Conservation (phyloP, 1,284 basidiomycete genomes). For the Sphagnurus paluster region DNA sequence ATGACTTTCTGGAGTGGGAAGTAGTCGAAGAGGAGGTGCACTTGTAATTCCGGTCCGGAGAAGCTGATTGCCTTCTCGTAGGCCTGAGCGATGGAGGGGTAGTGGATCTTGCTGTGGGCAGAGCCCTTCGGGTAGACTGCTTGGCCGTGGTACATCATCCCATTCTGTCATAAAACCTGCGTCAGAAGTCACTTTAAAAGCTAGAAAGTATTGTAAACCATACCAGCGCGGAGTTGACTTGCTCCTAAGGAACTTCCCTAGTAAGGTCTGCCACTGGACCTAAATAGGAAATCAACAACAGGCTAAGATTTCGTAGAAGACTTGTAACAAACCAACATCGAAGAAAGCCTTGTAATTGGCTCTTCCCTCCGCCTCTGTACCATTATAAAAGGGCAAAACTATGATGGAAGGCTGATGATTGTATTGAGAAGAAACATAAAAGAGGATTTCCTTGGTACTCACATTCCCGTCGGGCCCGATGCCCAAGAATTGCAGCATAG, state of each 20-base stretch:
- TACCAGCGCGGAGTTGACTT: constrained; percentile 38
- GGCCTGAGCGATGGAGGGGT: constrained; percentile 24
- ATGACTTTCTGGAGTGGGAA: constrained; percentile 39
- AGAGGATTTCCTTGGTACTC: too few species aligned
- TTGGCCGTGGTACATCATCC: constrained; percentile 26
- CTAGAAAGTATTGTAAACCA: neutral
- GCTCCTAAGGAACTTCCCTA: constrained; percentile 46
- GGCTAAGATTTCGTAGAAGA: neutral
- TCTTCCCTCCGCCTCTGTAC: constrained; percentile 18
- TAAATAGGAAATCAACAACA: too few species aligned
- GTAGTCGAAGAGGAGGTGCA: constrained; percentile 41
- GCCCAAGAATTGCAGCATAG: constrained; percentile 32
- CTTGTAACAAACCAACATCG: constrained; percentile 9
- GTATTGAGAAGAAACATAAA: neutral
- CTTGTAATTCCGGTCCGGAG: constrained; percentile 22
- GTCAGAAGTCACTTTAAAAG: neutral
- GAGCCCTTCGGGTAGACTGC: constrained; percentile 35
- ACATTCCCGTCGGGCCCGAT: constrained; percentile 30
- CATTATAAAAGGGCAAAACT: constrained; percentile 15
- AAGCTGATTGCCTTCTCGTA: constrained; percentile 24
- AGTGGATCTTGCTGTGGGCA: constrained; percentile 25
- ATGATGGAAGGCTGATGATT: constrained; percentile 4
- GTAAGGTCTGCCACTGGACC: constrained; percentile 40
- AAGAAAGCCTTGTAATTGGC: constrained; percentile 17
- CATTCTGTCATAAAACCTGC: constrained; percentile 23